Evolutionary conservation across 1,284 basidiomycete genomes (phyloP), one percentile per base, ranked within the genome.

Genomic region (Moesziomyces aphidis): DNA sequence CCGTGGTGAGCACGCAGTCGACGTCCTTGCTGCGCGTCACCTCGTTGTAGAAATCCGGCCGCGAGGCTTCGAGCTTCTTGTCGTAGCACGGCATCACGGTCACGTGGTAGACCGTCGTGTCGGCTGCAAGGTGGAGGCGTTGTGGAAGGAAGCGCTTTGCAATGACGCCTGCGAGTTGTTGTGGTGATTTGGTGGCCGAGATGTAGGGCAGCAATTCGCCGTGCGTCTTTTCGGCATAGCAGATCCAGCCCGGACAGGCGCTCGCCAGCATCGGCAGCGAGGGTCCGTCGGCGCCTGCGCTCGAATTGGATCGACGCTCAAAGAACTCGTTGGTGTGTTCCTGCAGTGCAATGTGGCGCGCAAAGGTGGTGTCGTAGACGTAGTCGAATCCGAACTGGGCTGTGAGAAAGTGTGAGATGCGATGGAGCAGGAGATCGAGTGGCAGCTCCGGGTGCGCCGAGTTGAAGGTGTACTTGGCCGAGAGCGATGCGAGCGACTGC

Each of bases 11-110:
- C 22, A 99, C 97, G 83, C 95, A 97, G 86, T 99, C 97, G 46
- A 97, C 94, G 73, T 99, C 96, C 61, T 94, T 89, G 8, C 93
- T 73, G 44, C 66, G 68, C 15, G 72, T 65, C 6, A 78, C 51
- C 31, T 77, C 73, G 48, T 82, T 71, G 48, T 62, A 73, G 23
- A 81, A 78, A 50, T 83, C 81, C 2, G 61, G 60, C 26, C 97
- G 89, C 17, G 93, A 95, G 0, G 97, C 96, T 86, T 99, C 97
- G 26, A 99, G 90, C 85, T 99, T 99, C 87, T 99, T 99, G 88
- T 99, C 97, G 85, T 98, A 99, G 86, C 97, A 99, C 0, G 96
- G 95, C 95, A 99, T 99, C 45, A 98, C 94, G 0, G 94, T 90
- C 67, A 98, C 93, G 80, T 99, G 97, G 85, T 98, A 99, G 21